phyloP scores from a whole-genome alignment of 2,329 filamentous ascomycete genomes.

The Trichoderma asperellum region DNA sequence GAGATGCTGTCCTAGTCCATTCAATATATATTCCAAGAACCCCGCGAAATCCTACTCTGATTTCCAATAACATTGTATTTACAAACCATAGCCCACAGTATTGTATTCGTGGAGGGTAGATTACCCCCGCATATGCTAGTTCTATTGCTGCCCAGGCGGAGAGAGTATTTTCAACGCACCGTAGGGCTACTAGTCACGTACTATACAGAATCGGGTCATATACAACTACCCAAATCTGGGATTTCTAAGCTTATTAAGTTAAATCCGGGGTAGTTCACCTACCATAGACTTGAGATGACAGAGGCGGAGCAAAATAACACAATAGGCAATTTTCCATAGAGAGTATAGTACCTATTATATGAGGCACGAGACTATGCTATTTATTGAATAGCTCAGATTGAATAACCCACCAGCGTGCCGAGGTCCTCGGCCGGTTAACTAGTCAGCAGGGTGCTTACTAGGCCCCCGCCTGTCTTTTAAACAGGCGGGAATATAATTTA shows the following conservation, averaged over 20 bases:
- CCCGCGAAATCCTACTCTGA: neutral
- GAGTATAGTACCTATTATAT: neutral
- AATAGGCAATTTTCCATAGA: neutral
- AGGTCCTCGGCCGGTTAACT: too few relatives aligned
- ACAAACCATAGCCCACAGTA: too few relatives aligned
- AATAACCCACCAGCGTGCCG: neutral
- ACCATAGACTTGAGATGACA: neutral
- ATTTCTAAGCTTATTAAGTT: neutral
- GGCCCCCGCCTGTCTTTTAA: too few relatives aligned
- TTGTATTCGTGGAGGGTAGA: neutral
- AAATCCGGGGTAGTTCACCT: neutral
- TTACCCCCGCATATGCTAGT: neutral
- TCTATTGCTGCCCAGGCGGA: neutral
- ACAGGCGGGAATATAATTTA: too few relatives aligned
- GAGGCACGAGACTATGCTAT: neutral
- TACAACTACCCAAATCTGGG: neutral
- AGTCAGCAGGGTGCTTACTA: too few relatives aligned
- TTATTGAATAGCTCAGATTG: neutral
- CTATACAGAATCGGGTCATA: neutral
- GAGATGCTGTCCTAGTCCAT: neutral
- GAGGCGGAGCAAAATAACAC: neutral
- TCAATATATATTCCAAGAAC: neutral
- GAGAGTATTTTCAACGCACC: neutral
- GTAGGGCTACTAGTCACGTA: neutral
- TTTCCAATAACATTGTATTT: neutral